These are phyloP conservation scores for Paramecium biaurelia DNA, from an alignment of 73 alveolate genomes.

Conservation along the genomic window DNA sequence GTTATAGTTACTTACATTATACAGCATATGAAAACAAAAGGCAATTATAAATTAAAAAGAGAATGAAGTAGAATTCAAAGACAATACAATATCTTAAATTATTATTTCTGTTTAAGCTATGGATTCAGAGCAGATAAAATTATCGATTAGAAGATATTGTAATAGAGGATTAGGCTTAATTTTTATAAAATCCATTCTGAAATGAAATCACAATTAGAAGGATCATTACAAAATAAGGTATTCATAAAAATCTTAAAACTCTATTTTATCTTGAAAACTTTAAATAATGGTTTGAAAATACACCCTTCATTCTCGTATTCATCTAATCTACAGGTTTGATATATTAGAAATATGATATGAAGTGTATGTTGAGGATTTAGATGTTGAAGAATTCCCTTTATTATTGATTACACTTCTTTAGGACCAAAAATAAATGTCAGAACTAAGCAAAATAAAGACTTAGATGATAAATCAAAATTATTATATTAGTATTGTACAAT, in stretches of 20 bases:
- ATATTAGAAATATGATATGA: no score
- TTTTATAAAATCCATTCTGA: no score
- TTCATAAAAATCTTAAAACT: no score
- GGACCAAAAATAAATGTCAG: constrained; percentile 31
- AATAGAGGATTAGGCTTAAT: no score
- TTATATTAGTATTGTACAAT: neutral
- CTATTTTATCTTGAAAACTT: no score
- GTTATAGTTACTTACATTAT: neutral
- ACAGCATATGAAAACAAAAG: neutral
- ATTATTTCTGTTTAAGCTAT: neutral
- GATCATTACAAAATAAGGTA: no score
- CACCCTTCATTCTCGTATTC: no score
- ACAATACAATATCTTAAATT: neutral
- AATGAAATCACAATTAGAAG: no score
- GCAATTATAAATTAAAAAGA: neutral
- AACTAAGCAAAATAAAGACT: neutral
- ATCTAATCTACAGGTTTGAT: no score
- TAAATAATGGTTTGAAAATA: no score
- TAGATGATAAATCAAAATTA: neutral
- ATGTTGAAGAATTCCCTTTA: neutral
- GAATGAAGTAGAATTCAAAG: neutral
- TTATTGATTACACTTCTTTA: neutral
- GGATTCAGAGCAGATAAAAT: constrained; percentile 46
- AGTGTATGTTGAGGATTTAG: neutral
- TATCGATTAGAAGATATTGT: no score